Evolutionary conservation across 257 asterid species (phyloP).

Genomic region (Haberlea rhodopensis): DNA sequence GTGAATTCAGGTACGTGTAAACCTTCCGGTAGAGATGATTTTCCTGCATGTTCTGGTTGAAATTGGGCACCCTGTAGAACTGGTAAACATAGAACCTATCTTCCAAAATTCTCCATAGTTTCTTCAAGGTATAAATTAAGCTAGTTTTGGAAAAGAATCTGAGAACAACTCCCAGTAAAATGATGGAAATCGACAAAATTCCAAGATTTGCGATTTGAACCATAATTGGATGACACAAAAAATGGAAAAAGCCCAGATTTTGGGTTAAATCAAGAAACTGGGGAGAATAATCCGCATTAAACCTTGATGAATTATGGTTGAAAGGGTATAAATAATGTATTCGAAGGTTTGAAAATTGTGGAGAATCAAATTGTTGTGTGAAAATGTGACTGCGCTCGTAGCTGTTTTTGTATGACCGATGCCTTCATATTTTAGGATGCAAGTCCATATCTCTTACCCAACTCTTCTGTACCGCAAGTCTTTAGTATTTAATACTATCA

Average conservation of each 20-base stretch:
- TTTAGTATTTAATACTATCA: too few relatives aligned
- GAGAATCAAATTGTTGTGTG: too few relatives aligned
- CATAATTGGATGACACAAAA: neutral
- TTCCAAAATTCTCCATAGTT: constrained; percentile 41
- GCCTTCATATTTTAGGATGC: too few relatives aligned
- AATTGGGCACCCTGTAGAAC: constrained; percentile 78
- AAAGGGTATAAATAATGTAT: neutral
- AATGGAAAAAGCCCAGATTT: neutral
- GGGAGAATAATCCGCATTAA: neutral
- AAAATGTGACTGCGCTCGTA: too few relatives aligned
- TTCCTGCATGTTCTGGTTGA: constrained; percentile 89
- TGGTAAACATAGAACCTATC: constrained; percentile 67
- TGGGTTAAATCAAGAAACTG: neutral
- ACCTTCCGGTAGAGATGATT: constrained; percentile 70
- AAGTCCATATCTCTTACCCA: too few relatives aligned
- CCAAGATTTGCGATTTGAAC: constrained; percentile 39
- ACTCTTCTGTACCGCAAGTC: too few relatives aligned
- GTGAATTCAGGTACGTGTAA: constrained; percentile 64
- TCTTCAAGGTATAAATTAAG: constrained; percentile 40
- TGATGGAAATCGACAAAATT: constrained; percentile 31
- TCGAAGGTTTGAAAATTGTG: neutral
- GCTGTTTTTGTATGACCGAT: too few relatives aligned
- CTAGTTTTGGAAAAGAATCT: constrained; percentile 51
- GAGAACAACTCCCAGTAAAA: constrained; percentile 29
- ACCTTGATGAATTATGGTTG: too few relatives aligned